Base-by-base conservation (phyloP, 2,329 filamentous ascomycete species). In the Trichothecium sympodiale region DNA sequence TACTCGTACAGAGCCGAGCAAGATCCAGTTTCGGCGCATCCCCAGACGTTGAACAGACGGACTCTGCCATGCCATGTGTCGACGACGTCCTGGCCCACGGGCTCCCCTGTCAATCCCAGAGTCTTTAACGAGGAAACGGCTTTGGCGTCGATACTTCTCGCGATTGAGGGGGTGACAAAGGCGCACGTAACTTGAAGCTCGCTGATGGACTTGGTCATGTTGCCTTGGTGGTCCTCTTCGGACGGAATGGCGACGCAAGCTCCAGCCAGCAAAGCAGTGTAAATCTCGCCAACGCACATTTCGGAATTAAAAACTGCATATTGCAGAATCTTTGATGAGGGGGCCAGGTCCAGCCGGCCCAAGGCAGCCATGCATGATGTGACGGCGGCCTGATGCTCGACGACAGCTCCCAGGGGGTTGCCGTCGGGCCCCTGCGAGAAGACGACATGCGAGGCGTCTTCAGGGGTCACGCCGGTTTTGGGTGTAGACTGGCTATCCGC, bases 1-100 rank as follows among this genome's bases (percentile, higher is more conserved):
- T 25, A 25, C 20, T 25, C 20, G 20, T 25, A 10, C 20, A 25
- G 6, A 25, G 20, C 20, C 10, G 20, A 25, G 20, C 6, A 25
- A 10, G 20, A 10, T 25, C 20, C 20, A 6, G 20, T 25, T 10
- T 25, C 20, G 20, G 36, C 65, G 62, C 13, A 69, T 48, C 49
- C 49, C 12, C 43, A 51, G 1, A 4, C 20, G 13, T 42, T 42
- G 10, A 37, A 8, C 2, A 48, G 14, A 0, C 25, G 29, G 5
- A 41, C 14, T 4, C 35, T 12, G 6, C 27, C 34, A 4, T 17
- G 28, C 49, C 50, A 51, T 6, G 36, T 34, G 4, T 42, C 37
- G 8, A 43, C 20, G 8, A 40, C 35, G 15, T 41, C 28, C 20
- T 36, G 33, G 4, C 35, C 29, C 1, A 47, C 33, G 16, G 45